Evolutionary conservation across 2,329 filamentous ascomycete genomes (phyloP), one percentile per base, ranked within the genome.

Genomic region (Hypoxylon sp.): DNA sequence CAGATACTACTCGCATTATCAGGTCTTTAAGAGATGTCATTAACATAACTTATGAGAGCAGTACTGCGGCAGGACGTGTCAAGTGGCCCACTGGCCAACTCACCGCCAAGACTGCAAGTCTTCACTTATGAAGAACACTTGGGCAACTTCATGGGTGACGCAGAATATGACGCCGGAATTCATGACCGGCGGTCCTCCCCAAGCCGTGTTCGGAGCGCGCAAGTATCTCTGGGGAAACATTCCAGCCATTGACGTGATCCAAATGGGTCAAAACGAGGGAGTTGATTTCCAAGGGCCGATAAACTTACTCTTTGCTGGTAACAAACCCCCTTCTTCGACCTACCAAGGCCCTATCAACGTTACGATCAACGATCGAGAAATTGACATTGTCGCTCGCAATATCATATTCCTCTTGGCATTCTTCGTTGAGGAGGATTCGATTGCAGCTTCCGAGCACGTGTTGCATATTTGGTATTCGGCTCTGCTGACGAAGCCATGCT

Each of bases 31-130:
- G 30, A 32, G 30, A 32, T 32, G 30, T 32, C 30, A 32, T 8
- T 32, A 32, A 32, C 30, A 8, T 32, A 32, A 32, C 30, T 32
- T 32, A 8, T 32, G 30, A 32, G 30, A 49, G 30, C 8, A 78
- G 77, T 79, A 78, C 58, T 79, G 77, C 59, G 68, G 70, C 49
- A 69, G 69, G 43, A 52, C 57, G 1, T 79, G 77, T 56, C 75
- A 78, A 48, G 65, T 17, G 8, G 44, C 56, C 3, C 71, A 79
- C 56, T 77, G 73, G 75, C 39, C 41, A 1, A 24, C 47, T 1
- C 76, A 79, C 56, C 76, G 76, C 30, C 37, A 47, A 1, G 65
- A 73, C 46, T 79, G 76, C 68, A 73, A 65, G 13, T 76, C 71
- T 0, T 43, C 68, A 15, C 52, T 75, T 2, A 63, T 69, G 20